phyloP scores from a whole-genome alignment of 2,329 filamentous ascomycete species.

The Clonostachys rhizophaga region DNA sequence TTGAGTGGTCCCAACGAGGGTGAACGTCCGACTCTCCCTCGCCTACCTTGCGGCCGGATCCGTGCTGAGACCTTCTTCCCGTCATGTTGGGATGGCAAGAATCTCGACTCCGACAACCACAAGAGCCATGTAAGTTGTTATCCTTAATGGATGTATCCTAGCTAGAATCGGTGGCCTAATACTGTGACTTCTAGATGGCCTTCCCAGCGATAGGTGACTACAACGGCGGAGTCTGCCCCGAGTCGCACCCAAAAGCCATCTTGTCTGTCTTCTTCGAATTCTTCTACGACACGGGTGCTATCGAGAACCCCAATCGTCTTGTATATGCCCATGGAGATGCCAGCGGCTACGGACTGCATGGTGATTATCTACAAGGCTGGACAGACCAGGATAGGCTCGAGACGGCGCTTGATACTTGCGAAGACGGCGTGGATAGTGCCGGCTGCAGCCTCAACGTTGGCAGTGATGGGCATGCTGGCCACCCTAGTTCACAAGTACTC shows the following conservation, averaged over 20 bases:
- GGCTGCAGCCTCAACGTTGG: conserved; percentile 16
- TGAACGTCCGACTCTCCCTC: conserved; percentile 11
- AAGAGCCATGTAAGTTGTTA: conserved; percentile 41
- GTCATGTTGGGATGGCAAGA: conserved; percentile 57
- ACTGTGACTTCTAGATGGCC: conserved; percentile 10
- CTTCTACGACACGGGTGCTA: conserved; percentile 31
- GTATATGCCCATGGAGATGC: conserved; percentile 17
- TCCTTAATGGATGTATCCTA: too few species aligned
- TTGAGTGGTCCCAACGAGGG: conserved; percentile 36
- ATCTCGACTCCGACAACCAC: conserved; percentile 49
- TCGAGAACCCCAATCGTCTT: conserved; percentile 16
- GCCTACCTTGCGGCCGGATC: conserved; percentile 43
- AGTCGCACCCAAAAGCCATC: conserved; percentile 33
- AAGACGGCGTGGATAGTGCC: conserved; percentile 12
- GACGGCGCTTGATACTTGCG: conserved; percentile 16
- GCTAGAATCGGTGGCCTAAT: not conserved
- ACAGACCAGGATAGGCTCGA: conserved; percentile 15
- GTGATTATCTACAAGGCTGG: conserved; percentile 20
- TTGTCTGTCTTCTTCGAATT: conserved; percentile 40
- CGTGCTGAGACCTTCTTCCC: conserved; percentile 54
- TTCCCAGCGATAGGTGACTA: conserved; percentile 18
- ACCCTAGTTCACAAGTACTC: conserved; percentile 6
- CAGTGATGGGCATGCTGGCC: conserved; percentile 10
- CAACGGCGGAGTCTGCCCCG: conserved; percentile 26
- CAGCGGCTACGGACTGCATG: conserved; percentile 16